Evolutionary conservation across 1,284 basidiomycete species (phyloP).

Genomic region (Boletellus deceptivus): DNA sequence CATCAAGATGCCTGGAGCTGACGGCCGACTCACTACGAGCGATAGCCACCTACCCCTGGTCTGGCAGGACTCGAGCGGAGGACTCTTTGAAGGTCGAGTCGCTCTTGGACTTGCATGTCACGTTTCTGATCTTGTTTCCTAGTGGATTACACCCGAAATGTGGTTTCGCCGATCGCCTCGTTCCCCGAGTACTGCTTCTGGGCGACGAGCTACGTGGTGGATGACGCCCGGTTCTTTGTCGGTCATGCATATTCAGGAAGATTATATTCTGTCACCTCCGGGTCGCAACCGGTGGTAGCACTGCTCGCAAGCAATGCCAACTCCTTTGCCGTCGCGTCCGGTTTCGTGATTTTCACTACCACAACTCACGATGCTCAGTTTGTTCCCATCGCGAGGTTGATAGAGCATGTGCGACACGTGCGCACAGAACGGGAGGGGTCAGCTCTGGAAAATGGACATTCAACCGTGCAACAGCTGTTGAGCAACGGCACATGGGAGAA

Average conservation of each 20-base stretch:
- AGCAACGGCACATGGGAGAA: constrained; percentile 55
- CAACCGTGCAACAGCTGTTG: constrained; percentile 30
- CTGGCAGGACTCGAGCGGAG: constrained; percentile 54
- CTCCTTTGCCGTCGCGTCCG: constrained; percentile 79
- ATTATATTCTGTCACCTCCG: constrained; percentile 47
- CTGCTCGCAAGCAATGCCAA: constrained; percentile 63
- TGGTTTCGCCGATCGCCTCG: constrained; percentile 33
- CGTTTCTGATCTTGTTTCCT: constrained; percentile 8
- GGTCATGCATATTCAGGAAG: constrained; percentile 69
- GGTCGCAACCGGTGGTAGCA: constrained; percentile 5
- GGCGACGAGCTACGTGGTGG: constrained; percentile 32
- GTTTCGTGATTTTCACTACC: constrained; percentile 87
- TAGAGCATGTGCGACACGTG: constrained; percentile 1
- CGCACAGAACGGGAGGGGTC: constrained; percentile 12
- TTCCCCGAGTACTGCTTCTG: constrained; percentile 64
- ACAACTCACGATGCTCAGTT: constrained; percentile 83
- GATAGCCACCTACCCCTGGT: constrained; percentile 27
- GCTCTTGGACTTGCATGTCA: not conserved
- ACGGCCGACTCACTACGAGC: constrained; percentile 45
- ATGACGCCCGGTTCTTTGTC: constrained; percentile 46
- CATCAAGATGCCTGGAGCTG: constrained; percentile 32
- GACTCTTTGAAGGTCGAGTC: constrained; percentile 50
- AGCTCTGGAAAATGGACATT: constrained; percentile 28
- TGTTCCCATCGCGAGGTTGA: constrained; percentile 46
- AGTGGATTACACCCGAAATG: constrained; percentile 22